Base-by-base conservation (phyloP, 352 stramenopile genomes). In the Globisporangium barbulae region DNA sequence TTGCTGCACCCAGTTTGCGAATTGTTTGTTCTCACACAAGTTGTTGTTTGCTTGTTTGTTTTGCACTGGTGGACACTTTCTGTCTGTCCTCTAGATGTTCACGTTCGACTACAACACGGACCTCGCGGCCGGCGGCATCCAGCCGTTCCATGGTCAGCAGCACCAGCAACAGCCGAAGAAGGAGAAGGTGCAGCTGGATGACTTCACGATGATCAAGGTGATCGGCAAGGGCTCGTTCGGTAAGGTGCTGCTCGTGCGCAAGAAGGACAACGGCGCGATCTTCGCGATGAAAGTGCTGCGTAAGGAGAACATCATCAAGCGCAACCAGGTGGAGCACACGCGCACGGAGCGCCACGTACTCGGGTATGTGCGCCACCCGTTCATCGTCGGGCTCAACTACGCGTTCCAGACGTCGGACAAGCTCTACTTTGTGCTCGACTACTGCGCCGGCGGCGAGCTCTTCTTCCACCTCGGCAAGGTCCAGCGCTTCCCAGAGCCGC, bases 281-380 rank as follows among this genome's bases (percentile, higher is more conserved):
- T 99, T 98, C 78, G 97, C 97, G 4, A 98, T 99, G 83, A 99
- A 99, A 70, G 96, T 99, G n/a, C 78, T 99, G 55, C 85, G 91
- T 53, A 99, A 99, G 79, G 95, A 98, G 62, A 98, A 98, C 68
- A 99, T 99, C 64, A 98, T 99, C 72, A 98, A 98, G 70, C 85
- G 81, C 69, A 91, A 92, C 62, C 85, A 96, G 69, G 88, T 91
- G 19, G 85, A 96, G 68, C 85, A 94, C 73, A 93, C 85, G 37
- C 77, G 85, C 63, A 89, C 85, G 3, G 87, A 96, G 72, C 74
- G 87, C 33, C 80, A 87, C 59, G 91, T 97, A 48, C 74, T 97
- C 10, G 96, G 94, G 30, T 98, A 98, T 70, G 94, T 99, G 45
- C 91, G 94, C 47, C 97, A 99, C 72, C 97, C 97, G 45, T 99